Base-by-base conservation (phyloP, 2,329 filamentous ascomycete species). In the Fusarium goolgardi region DNA sequence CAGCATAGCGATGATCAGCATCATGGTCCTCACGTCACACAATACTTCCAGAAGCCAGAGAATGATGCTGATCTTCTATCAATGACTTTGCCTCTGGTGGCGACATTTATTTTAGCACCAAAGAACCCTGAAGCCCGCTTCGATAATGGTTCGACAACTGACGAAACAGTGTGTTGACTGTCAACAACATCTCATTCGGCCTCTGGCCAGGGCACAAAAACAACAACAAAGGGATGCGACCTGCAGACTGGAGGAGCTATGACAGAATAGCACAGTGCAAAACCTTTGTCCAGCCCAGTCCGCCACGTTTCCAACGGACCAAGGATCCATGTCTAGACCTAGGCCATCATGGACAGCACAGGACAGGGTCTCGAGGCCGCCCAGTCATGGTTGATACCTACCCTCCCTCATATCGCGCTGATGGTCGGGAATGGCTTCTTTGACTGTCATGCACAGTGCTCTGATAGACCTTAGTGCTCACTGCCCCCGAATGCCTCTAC, bases 281-380 rank as follows among this genome's bases (percentile, higher is more conserved):
- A 27, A 18, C 29, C 56, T 46, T 68, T 40, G 37, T 37, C 58
- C 56, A 61, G 61, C 61, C 62, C 69, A 67, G 61, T 67, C 63
- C 71, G 71, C 71, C 71, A 73, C 71, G 71, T 73, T 73, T 72
- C 69, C 65, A 64, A 68, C 41, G 27, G 46, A 68, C 56, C 70
- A 45, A 35, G 39, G 31, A 54, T 27, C 31, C 70, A 66, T 69
- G 70, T 56, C 57, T 47, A 70, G 63, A 65, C 49, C 54, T 56
- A 63, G 67, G 50, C 56, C 63, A 63, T 55, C 56, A 49, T 40
- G 47, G 47, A 57, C 46, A 59, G 58, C 58, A 47, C 53, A 44
- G 55, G 59, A 37, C 56, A 65, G 58, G 58, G 58, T 49, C 50
- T 71, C 50, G 51, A 69, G 57, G 59, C 71, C 61, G 61, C 57